phyloP scores from a whole-genome alignment of 2,329 filamentous ascomycete genomes.

The Coniochaeta hoffmannii region DNA sequence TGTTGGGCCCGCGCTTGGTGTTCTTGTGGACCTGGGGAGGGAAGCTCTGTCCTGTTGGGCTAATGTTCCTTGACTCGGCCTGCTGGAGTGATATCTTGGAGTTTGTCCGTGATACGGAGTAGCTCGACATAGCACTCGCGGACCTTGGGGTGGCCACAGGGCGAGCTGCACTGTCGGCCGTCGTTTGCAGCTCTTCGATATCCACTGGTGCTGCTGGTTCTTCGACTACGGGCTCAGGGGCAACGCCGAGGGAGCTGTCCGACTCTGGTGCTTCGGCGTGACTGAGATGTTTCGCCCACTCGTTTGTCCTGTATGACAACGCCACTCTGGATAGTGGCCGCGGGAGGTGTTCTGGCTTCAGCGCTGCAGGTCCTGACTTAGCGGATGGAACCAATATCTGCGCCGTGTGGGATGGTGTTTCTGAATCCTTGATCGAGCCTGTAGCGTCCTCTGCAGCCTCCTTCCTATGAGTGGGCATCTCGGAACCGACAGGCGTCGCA shows the following conservation, averaged over 20 bases:
- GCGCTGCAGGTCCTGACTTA: slow-evolving; percentile 34
- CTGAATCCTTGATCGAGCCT: slow-evolving; percentile 12
- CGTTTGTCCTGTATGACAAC: slow-evolving; percentile 80
- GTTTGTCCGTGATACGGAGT: slow-evolving; percentile 16
- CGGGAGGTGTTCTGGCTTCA: slow-evolving; percentile 59
- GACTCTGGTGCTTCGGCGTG: slow-evolving; percentile 65
- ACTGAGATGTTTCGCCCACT: slow-evolving; percentile 89
- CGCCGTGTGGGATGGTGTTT: slow-evolving; percentile 20
- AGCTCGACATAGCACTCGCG: slow-evolving; percentile 19
- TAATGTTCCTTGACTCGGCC: neutral
- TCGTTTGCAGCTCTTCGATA: slow-evolving; percentile 57
- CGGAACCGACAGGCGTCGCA: neutral
- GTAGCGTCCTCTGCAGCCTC: neutral
- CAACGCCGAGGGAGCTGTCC: slow-evolving; percentile 38
- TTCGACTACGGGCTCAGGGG: slow-evolving; percentile 31
- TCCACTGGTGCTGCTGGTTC: slow-evolving; percentile 53
- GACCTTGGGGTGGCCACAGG: slow-evolving; percentile 25
- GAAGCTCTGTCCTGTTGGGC: neutral
- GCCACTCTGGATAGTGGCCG: slow-evolving; percentile 68
- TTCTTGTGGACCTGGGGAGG: slow-evolving; percentile 11
- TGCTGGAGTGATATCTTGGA: slow-evolving; percentile 17
- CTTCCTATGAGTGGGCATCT: neutral
- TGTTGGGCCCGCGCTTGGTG: neutral
- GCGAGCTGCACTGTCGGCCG: slow-evolving; percentile 43
- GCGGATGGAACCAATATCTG: slow-evolving; percentile 34